Evolutionary conservation across 2,329 filamentous ascomycete genomes (phyloP).

Genomic region (Aspergillus tamarii): DNA sequence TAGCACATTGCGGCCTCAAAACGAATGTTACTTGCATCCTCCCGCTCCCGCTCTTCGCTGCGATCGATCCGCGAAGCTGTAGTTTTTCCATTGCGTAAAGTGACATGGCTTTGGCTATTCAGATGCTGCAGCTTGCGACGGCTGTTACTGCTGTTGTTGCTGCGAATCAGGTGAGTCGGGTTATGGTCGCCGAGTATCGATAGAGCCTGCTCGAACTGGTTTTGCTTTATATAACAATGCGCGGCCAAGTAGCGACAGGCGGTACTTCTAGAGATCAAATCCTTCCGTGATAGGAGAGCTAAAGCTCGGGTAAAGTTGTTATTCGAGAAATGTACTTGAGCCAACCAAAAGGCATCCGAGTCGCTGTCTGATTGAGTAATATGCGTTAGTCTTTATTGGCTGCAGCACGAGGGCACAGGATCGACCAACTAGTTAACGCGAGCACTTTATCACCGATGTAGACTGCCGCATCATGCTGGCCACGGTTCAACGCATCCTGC

Average conservation of each 20-base stretch:
- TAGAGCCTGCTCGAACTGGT: slow-evolving; percentile 85
- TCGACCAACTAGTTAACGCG: slow-evolving; percentile 79
- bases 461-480: slow-evolving; percentile 94
- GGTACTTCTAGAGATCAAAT: slow-evolving; percentile 78
- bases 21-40: slow-evolving; percentile 74
- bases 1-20: slow-evolving; percentile 99
- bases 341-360: slow-evolving; percentile 93
- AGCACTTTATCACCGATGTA: slow-evolving; percentile 97
- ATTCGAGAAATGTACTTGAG: slow-evolving; percentile 95
- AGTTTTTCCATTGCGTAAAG: slow-evolving; percentile 50
- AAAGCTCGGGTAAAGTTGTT: slow-evolving; percentile 94
- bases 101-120: slow-evolving; percentile 57
- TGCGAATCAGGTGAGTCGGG: slow-evolving; percentile 82
- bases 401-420: neutral
- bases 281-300: slow-evolving; percentile 79
- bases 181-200: slow-evolving; percentile 87
- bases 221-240: slow-evolving; percentile 92
- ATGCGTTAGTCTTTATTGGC: neutral
- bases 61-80: slow-evolving; percentile 56
- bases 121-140: slow-evolving; percentile 73
- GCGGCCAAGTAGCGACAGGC: slow-evolving; percentile 91
- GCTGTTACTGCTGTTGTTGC: slow-evolving; percentile 65
- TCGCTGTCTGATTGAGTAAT: slow-evolving; percentile 69
- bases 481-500: slow-evolving; percentile 91
- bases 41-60: slow-evolving; percentile 65